A percentile compares a stretch with the other conserved stretches of the same genome.
phyloP scores from a whole-genome alignment of 768 basidiomycete genomes.

The Mycena capillaripes region DNA sequence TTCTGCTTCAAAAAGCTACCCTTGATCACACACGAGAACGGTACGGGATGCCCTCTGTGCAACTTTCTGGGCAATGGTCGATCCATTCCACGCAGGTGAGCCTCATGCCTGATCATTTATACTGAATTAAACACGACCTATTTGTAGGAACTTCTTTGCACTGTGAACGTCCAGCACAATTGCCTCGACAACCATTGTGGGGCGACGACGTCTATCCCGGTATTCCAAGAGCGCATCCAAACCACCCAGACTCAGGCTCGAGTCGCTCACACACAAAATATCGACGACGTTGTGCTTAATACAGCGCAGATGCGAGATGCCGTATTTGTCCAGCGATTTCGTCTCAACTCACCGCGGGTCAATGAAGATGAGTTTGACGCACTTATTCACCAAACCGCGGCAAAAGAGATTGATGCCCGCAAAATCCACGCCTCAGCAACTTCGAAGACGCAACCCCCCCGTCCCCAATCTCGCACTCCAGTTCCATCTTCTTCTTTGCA shows the following conservation, averaged over 20 bases:
- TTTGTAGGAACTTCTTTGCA: constrained; percentile 40
- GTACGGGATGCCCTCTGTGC: constrained; percentile 13
- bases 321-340: constrained; percentile 35
- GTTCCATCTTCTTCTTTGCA: neutral
- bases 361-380: neutral
- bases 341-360: neutral
- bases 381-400: neutral
- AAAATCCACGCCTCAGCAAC: neutral
- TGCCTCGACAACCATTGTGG: constrained; percentile 38
- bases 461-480: neutral
- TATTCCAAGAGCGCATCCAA: constrained; percentile 37
- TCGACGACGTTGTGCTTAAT: constrained; percentile 38
- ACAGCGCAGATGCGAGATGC: constrained; percentile 46
- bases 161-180: constrained; percentile 45
- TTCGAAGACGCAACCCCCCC: neutral
- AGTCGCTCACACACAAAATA: constrained; percentile 1
- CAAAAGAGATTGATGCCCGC: neutral
- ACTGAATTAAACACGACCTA: too few species aligned
- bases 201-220: constrained; percentile 12
- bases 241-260: neutral
- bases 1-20: neutral
- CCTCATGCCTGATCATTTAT: too few species aligned
- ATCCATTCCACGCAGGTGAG: neutral
- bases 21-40: neutral
- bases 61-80: neutral